Percentiles rank a stretch among this genome's conserved stretches.
These are phyloP conservation scores for Mycena filopes DNA, from an alignment of 768 basidiomycete genomes.

Conservation along the genomic window DNA sequence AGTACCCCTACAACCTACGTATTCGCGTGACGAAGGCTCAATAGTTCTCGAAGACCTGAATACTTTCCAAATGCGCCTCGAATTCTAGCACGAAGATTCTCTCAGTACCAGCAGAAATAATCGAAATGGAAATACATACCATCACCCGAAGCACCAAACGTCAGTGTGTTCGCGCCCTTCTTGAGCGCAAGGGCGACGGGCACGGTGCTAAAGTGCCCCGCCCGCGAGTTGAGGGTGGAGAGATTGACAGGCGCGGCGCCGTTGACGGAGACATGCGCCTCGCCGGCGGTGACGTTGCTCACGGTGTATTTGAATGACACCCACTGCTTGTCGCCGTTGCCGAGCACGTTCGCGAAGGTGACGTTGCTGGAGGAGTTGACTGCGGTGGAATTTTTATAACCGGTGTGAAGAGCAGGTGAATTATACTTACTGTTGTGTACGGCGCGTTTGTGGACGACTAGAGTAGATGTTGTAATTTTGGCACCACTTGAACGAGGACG, in stretches of 20 bases:
- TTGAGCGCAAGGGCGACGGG: slow-evolving; percentile 27
- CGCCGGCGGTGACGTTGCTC: slow-evolving; percentile 24
- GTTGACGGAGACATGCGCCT: slow-evolving; percentile 33
- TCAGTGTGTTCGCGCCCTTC: slow-evolving; percentile 25
- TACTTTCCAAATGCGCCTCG: slow-evolving; percentile 23
- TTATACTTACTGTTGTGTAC: slow-evolving; percentile 20
- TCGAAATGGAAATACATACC: no score
- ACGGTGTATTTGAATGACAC: slow-evolving; percentile 25
- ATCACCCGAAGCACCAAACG: no score
- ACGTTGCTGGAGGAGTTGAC: slow-evolving; percentile 25
- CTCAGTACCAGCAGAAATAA: no score
- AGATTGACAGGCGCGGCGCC: slow-evolving; percentile 27
- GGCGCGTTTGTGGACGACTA: slow-evolving; percentile 23
- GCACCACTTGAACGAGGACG: no score
- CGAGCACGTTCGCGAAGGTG: slow-evolving; percentile 24
- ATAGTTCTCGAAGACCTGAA: slow-evolving; percentile 20
- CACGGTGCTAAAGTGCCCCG: slow-evolving; percentile 23
- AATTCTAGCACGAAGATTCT: no score
- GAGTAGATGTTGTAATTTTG: neutral
- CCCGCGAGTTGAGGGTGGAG: slow-evolving; percentile 31
- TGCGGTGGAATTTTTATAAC: neutral
- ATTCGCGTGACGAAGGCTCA: slow-evolving; percentile 11
- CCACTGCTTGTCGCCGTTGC: slow-evolving; percentile 25
- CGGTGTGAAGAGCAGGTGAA: neutral
- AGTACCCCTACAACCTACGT: no score